Conservation (phyloP, 148 eudicot species). For the Persicaria tinctoria region DNA sequence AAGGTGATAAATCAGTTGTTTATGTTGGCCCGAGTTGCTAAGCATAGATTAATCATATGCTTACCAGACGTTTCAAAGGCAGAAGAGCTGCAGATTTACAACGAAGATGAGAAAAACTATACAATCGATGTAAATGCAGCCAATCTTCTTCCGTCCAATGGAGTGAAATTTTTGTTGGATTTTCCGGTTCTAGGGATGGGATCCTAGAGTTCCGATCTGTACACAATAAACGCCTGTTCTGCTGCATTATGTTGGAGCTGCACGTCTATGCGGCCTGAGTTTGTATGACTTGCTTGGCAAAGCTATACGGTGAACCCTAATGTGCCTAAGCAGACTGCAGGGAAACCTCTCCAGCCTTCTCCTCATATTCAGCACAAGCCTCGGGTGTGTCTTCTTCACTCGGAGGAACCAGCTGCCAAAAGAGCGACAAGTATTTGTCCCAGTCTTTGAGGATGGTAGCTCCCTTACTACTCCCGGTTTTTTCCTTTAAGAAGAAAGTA, state of each 20-base stretch:
- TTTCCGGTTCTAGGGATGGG: not conserved
- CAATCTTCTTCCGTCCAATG: not conserved
- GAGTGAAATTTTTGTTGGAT: not conserved
- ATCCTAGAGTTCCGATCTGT: not conserved
- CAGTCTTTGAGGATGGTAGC: slow-evolving; percentile 80
- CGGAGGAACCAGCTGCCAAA: slow-evolving; percentile 98
- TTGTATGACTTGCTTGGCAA: not conserved
- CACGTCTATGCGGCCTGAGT: not conserved
- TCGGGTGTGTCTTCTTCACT: slow-evolving; percentile 99
- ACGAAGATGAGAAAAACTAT: not conserved
- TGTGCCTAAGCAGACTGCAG: slow-evolving; percentile 52
- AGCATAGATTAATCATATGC: not conserved
- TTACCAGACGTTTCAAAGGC: not conserved
- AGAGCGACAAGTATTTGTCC: slow-evolving; percentile 83
- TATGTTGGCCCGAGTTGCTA: not conserved
- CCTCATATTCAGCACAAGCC: slow-evolving; percentile 74
- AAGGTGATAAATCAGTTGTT: not conserved
- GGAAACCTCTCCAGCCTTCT: slow-evolving; percentile 51
- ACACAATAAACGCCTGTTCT: not conserved
- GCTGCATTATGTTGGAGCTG: slow-evolving; percentile 1
- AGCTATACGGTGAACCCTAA: not conserved
- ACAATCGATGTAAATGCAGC: slow-evolving; percentile 10
- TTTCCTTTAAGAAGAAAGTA: slow-evolving; percentile 45
- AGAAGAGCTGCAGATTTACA: slow-evolving; percentile 10
- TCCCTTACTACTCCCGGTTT: slow-evolving; percentile 92